These are phyloP conservation scores for Candida tetrigidarum DNA, from an alignment of 1,139 yeast genomes.

Conservation along the genomic window DNA sequence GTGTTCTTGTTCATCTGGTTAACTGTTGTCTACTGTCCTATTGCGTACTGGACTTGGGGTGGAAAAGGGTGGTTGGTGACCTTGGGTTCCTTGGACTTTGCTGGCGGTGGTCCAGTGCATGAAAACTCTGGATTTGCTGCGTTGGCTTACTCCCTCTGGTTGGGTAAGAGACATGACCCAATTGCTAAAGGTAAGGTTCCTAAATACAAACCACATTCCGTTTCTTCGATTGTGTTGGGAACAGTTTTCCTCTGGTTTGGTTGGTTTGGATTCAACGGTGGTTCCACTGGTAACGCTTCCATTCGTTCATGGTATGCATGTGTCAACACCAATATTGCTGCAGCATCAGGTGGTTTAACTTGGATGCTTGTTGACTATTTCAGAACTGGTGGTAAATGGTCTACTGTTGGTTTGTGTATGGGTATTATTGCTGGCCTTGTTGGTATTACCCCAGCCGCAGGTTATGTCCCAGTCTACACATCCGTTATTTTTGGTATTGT, in stretches of 20 bases:
- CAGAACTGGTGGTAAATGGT: conserved; percentile 91
- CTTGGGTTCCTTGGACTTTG: conserved; percentile 90
- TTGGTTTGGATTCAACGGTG: conserved; percentile 99
- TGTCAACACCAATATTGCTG: conserved; percentile 91
- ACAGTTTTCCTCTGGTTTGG: conserved; percentile 97
- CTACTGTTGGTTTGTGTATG: conserved; percentile 90
- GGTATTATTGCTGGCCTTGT: conserved; percentile 96
- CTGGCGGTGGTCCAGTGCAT: conserved; percentile 99
- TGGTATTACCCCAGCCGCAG: conserved; percentile 98
- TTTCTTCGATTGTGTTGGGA: conserved; percentile 88
- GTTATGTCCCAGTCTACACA: conserved; percentile 90
- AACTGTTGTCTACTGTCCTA: conserved; percentile 94
- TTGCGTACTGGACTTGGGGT: conserved; percentile 98
- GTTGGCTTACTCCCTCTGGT: conserved; percentile 83
- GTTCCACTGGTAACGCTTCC: conserved; percentile 90
- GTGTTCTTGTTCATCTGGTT: conserved; percentile 90
- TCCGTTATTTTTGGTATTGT: conserved; percentile 83
- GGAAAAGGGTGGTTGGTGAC: conserved; percentile 83
- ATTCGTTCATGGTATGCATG: conserved; percentile 94
- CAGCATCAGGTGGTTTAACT: conserved; percentile 87
- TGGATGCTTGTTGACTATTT: conserved; percentile 94
- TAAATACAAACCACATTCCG: conserved; percentile 90
- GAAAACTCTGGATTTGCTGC: conserved; percentile 95
- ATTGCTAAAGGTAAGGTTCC: conserved; percentile 72
- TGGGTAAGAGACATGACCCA: conserved; percentile 93